Percentiles rank a stretch among this genome's conserved stretches.
Conservation (phyloP, 768 basidiomycete genomes). For the Coprinopsis marcescibilis region DNA sequence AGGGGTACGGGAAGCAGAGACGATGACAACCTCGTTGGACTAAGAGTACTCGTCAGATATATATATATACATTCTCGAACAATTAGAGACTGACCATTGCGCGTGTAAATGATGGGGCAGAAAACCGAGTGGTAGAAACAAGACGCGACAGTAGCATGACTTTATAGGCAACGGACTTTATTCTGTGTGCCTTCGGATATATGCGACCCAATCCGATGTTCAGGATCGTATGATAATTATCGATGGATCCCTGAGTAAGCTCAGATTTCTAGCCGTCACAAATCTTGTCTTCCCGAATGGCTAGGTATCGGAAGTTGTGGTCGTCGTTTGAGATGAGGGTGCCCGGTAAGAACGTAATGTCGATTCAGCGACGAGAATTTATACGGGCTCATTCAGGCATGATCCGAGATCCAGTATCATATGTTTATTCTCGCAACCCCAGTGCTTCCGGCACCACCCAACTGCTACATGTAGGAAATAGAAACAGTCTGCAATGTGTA, state of each 20-base stretch:
- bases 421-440: slow-evolving; percentile 15
- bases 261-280: slow-evolving; percentile 2
- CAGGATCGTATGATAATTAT: slow-evolving; percentile 36
- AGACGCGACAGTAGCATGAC: slow-evolving; percentile 42
- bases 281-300: neutral
- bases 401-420: slow-evolving; percentile 21
- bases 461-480: too few relatives aligned
- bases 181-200: slow-evolving; percentile 18
- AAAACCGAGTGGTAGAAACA: slow-evolving; percentile 33
- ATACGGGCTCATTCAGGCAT: slow-evolving; percentile 12
- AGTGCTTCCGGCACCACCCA: too few relatives aligned
- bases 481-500: too few relatives aligned
- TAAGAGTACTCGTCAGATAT: slow-evolving; percentile 14
- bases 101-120: slow-evolving; percentile 35
- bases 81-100: slow-evolving; percentile 40
- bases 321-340: neutral
- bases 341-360: too few relatives aligned
- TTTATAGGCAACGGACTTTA: slow-evolving; percentile 21
- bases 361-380: too few relatives aligned
- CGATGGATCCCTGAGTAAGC: slow-evolving; percentile 11
- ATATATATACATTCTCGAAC: slow-evolving; percentile 3
- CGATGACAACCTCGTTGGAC: slow-evolving; percentile 85
- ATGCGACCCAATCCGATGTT: slow-evolving; percentile 21
- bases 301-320: too few relatives aligned
- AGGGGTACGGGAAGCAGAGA: slow-evolving; percentile 90